A percentile compares a stretch with the other conserved stretches of the same genome.
These are phyloP conservation scores for Pseudocercospora pini-densiflorae DNA, from an alignment of 2,329 filamentous ascomycete species.

Conservation along the genomic window DNA sequence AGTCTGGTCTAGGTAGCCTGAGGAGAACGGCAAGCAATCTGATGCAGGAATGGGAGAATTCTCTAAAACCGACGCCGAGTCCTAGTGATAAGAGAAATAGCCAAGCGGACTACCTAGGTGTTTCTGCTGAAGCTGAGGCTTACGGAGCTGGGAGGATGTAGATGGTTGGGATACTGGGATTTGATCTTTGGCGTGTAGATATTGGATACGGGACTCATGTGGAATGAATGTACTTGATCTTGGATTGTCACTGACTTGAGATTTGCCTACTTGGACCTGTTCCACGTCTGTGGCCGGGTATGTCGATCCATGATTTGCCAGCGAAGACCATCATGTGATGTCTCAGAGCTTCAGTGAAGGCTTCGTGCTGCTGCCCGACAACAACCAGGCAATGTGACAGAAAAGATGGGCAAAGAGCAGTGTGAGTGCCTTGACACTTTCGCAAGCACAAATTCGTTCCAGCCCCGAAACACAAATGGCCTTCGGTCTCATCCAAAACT, in stretches of 20 bases:
- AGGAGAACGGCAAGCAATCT: conserved; percentile 82
- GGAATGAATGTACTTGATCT: neutral
- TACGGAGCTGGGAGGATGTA: conserved; percentile 20
- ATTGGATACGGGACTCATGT: conserved; percentile 1
- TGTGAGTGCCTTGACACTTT: too few relatives aligned
- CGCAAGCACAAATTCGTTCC: neutral
- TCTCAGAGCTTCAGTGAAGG: too few relatives aligned
- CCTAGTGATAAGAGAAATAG: conserved; percentile 33
- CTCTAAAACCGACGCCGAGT: conserved; percentile 52
- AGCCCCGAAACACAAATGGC: neutral
- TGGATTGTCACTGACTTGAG: neutral
- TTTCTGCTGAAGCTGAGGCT: conserved; percentile 32
- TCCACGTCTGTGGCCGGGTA: too few relatives aligned
- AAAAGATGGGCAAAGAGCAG: too few relatives aligned
- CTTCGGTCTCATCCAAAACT: neutral
- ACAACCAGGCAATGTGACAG: too few relatives aligned
- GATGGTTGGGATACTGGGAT: neutral
- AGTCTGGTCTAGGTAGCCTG: conserved; percentile 70
- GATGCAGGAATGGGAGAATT: conserved; percentile 91
- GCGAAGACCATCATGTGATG: too few relatives aligned
- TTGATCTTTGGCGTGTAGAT: conserved; percentile 3
- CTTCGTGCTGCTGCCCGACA: too few relatives aligned
- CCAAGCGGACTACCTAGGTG: conserved; percentile 34
- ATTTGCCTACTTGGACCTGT: too few relatives aligned
- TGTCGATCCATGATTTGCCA: too few relatives aligned